phyloP scores from a whole-genome alignment of 2,329 filamentous ascomycete genomes.

The Colletotrichum liaoningense region DNA sequence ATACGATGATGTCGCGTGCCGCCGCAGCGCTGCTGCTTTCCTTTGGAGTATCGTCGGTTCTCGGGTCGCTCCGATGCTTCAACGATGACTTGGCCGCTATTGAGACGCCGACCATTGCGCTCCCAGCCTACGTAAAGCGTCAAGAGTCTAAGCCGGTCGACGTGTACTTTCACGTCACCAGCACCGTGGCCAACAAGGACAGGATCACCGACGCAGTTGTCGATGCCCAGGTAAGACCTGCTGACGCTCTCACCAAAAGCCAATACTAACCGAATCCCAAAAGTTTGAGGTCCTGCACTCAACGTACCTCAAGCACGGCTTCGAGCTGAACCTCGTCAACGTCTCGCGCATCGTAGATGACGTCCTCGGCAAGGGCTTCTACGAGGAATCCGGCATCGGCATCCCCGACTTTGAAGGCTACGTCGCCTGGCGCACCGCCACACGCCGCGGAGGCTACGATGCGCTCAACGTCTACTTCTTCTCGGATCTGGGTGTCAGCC shows the following conservation, averaged over 20 bases:
- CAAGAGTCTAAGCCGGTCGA: conserved; percentile 38
- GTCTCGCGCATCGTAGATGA: conserved; percentile 30
- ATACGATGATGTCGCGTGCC: background rate
- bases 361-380: conserved; percentile 23
- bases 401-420: conserved; percentile 27
- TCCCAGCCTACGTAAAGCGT: conserved; percentile 14
- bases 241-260: background rate
- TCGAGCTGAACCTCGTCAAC: conserved; percentile 26
- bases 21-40: background rate
- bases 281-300: conserved; percentile 31
- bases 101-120: background rate
- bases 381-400: conserved; percentile 15
- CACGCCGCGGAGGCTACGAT: conserved; percentile 57
- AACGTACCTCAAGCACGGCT: conserved; percentile 25
- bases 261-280: background rate
- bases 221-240: conserved; percentile 15
- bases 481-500: conserved; percentile 17
- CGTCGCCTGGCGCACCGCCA: conserved; percentile 39
- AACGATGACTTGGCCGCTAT: conserved; percentile 11
- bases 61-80: conserved; percentile 14
- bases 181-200: conserved; percentile 51
- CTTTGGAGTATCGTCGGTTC: background rate
- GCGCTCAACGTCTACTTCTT: conserved; percentile 59
- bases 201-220: conserved; percentile 20
- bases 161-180: conserved; percentile 65